These are phyloP conservation scores for Meyerozyma smithsonii DNA, from an alignment of 1,139 yeast species.

Conservation along the genomic window DNA sequence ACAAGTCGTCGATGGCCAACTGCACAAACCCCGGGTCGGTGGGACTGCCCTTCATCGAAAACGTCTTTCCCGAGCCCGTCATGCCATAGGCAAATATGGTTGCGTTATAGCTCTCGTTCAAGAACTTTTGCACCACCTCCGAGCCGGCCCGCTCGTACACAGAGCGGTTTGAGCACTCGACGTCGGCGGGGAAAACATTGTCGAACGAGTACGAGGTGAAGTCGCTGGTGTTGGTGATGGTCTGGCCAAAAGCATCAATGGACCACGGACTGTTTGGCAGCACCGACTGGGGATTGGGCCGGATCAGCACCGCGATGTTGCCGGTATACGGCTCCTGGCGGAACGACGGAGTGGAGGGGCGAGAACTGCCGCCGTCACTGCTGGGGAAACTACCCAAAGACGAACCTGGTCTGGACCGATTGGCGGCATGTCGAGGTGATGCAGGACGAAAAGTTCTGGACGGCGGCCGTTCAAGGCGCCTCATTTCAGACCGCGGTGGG, in stretches of 20 bases:
- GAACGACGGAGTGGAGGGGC: conserved; percentile 39
- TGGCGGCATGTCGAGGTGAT: conserved; percentile 14
- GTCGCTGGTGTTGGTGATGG: conserved; percentile 47
- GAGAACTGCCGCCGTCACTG: conserved; percentile 15
- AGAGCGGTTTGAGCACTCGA: conserved; percentile 42
- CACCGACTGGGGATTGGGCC: conserved; percentile 47
- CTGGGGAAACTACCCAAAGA: conserved; percentile 24
- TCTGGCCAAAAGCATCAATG: conserved; percentile 29
- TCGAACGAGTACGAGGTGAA: conserved; percentile 64
- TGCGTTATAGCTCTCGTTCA: conserved; percentile 74
- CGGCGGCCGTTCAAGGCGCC: conserved; percentile 15
- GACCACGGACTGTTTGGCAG: conserved; percentile 38
- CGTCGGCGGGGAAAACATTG: conserved; percentile 59
- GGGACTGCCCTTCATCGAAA: conserved; percentile 76
- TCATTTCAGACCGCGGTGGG: neutral
- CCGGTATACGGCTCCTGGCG: conserved; percentile 44
- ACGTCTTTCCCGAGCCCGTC: conserved; percentile 96
- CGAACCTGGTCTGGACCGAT: conserved; percentile 32
- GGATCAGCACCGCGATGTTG: conserved; percentile 45
- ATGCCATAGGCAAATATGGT: conserved; percentile 92
- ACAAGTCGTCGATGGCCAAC: conserved; percentile 65
- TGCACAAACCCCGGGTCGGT: conserved; percentile 76
- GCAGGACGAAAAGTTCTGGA: conserved; percentile 17
- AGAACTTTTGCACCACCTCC: conserved; percentile 58
- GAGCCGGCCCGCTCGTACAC: conserved; percentile 62